phyloP scores from a whole-genome alignment of 176 grass and related monocot genomes.

The Carex scoparia region DNA sequence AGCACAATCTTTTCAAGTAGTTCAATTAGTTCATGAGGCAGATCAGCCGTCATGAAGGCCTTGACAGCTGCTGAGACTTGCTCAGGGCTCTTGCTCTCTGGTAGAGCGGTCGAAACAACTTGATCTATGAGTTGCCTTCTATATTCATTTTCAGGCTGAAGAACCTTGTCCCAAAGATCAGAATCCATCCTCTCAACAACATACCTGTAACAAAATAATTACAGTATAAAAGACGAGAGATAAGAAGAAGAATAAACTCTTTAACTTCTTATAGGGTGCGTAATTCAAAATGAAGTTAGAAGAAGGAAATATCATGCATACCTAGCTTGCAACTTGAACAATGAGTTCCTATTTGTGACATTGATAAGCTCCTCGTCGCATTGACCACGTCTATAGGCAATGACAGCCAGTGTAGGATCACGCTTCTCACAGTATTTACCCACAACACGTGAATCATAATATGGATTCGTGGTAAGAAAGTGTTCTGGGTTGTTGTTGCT shows the following conservation, averaged over 20 bases:
- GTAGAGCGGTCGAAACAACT: constrained; percentile 94
- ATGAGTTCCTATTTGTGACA: constrained; percentile 89
- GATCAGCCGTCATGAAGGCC: constrained; percentile 98
- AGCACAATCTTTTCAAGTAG: constrained; percentile 99
- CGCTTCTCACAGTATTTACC: constrained; percentile 98
- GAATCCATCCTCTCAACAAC: constrained; percentile 97
- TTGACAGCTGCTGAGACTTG: constrained; percentile 99
- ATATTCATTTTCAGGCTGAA: constrained; percentile 94
- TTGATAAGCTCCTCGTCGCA: constrained; percentile 91
- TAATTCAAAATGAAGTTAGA: not conserved
- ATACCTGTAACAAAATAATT: constrained; percentile 54
- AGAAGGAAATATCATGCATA: constrained; percentile 23
- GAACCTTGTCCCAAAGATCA: constrained; percentile 95
- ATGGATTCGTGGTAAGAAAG: constrained; percentile 96
- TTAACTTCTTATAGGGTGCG: not conserved
- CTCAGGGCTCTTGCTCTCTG: constrained; percentile 96
- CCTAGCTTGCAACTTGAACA: constrained; percentile 96
- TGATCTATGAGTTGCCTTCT: constrained; percentile 97
- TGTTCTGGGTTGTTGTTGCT: constrained; percentile 97
- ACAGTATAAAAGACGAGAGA: not conserved
- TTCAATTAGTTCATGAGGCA: constrained; percentile 93
- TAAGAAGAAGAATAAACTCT: constrained; percentile 13
- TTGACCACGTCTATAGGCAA: constrained; percentile 88
- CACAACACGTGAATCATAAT: constrained; percentile 91
- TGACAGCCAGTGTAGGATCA: constrained; percentile 93